Percentiles rank a stretch among this genome's conserved stretches.
Conservation (phyloP, 225 moss, liverwort and hornwort species). For the Physcomitrium patens region DNA sequence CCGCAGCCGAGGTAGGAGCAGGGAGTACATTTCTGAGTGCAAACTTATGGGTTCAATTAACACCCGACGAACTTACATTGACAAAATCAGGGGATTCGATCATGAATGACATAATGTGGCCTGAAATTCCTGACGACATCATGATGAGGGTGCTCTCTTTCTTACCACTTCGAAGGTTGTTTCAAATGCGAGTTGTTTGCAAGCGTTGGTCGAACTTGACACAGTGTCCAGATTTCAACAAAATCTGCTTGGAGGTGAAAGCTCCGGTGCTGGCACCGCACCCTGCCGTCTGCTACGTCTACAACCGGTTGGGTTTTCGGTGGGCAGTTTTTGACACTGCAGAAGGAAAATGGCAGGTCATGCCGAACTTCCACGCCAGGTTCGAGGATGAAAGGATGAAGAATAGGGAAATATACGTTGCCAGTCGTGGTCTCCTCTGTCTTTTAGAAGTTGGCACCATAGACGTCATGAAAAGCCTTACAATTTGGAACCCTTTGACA, state of each 20-base stretch:
- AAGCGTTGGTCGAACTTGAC: conserved; percentile 41
- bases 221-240: conserved; percentile 32
- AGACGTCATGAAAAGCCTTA: conserved; percentile 34
- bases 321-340: conserved; percentile 40
- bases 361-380: conserved; percentile 36
- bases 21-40: conserved; percentile 10
- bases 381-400: conserved; percentile 10
- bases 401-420: conserved; percentile 43
- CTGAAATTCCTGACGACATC: conserved; percentile 39
- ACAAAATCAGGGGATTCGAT: neutral
- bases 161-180: conserved; percentile 28
- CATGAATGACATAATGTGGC: conserved; percentile 32
- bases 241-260: conserved; percentile 27
- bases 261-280: conserved; percentile 37
- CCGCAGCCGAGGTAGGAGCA: neutral
- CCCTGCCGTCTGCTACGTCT: conserved; percentile 43
- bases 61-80: neutral
- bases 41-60: conserved; percentile 21
- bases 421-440: conserved; percentile 50
- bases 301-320: conserved; percentile 32
- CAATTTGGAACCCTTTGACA: conserved; percentile 56
- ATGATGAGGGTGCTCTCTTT: conserved; percentile 36
- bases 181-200: conserved; percentile 42
- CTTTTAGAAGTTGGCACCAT: conserved; percentile 37
- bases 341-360: conserved; percentile 45